Evolutionary conservation across 2,329 filamentous ascomycete genomes (phyloP).

Genomic region (Aureobasidium lini): DNA sequence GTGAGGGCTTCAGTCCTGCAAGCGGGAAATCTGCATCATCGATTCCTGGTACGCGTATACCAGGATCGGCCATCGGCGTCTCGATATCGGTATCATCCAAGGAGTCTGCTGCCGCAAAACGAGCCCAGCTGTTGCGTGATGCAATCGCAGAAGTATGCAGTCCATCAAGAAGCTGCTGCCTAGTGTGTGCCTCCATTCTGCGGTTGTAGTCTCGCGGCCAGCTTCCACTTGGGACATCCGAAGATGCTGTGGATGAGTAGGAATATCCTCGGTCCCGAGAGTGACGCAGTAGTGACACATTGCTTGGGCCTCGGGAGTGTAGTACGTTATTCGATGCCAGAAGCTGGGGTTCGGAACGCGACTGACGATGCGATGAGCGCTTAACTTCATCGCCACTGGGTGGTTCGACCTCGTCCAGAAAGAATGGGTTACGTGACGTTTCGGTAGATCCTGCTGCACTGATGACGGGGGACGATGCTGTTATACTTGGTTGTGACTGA

Average conservation of each 20-base stretch:
- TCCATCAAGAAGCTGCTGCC: conserved; percentile 14
- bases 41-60: not conserved
- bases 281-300: conserved; percentile 22
- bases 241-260: conserved; percentile 17
- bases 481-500: conserved; percentile 30
- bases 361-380: conserved; percentile 30
- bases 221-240: conserved; percentile 18
- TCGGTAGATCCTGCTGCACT: conserved; percentile 28
- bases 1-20: not conserved
- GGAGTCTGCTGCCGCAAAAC: conserved; percentile 9
- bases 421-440: conserved; percentile 41
- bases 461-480: conserved; percentile 29
- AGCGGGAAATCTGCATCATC: conserved; percentile 12
- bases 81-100: conserved; percentile 10
- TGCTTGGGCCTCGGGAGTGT: conserved; percentile 28
- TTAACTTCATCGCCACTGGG: conserved; percentile 24
- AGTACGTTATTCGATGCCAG: conserved; percentile 21
- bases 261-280: conserved; percentile 16
- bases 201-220: conserved; percentile 16
- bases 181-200: conserved; percentile 17
- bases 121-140: conserved; percentile 10
- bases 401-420: conserved; percentile 37
- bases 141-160: conserved; percentile 5
- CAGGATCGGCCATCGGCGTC: not conserved
- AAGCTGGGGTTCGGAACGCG: conserved; percentile 27